phyloP scores from a whole-genome alignment of 2,329 filamentous ascomycete genomes.

The Stagonosporopsis cucurbitacearum region DNA sequence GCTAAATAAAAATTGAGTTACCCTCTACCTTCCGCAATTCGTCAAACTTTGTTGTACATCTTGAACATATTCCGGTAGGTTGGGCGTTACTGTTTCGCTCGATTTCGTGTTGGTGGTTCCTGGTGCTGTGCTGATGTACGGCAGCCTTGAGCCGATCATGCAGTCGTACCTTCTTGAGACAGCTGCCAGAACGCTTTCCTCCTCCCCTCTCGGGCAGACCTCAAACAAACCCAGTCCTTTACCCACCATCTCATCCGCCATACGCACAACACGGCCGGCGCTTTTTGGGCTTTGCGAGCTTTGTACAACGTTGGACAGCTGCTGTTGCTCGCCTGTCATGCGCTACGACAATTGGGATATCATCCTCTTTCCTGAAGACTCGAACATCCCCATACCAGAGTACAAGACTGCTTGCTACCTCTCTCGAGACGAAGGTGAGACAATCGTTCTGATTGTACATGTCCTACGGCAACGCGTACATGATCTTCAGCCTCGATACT shows the following conservation, averaged over 20 bases:
- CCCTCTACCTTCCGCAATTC: not conserved
- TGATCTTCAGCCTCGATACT: not conserved
- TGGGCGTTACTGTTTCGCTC: not conserved
- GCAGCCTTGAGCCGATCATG: not conserved
- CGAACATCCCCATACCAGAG: slow-evolving; percentile 76
- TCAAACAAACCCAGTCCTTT: slow-evolving; percentile 6
- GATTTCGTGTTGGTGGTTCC: no score
- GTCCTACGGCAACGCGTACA: not conserved
- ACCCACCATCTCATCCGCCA: not conserved
- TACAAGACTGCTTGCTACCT: slow-evolving; percentile 81
- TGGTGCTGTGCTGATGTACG: not conserved
- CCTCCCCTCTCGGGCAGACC: not conserved
- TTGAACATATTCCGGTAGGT: no score
- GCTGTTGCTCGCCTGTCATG: slow-evolving; percentile 61
- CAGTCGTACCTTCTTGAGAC: not conserved
- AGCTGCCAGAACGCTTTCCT: slow-evolving; percentile 1
- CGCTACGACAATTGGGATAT: slow-evolving; percentile 88
- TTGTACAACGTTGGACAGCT: slow-evolving; percentile 16
- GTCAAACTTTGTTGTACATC: not conserved
- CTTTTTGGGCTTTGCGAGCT: slow-evolving; percentile 25
- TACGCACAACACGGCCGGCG: slow-evolving; percentile 19
- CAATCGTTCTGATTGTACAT: not conserved
- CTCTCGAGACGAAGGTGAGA: slow-evolving; percentile 55
- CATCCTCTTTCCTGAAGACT: slow-evolving; percentile 73
- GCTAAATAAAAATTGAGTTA: not conserved